Percentiles rank a stretch among this genome's conserved stretches.
Conservation (phyloP, 2,329 filamentous ascomycete genomes). For the Spiromastix sp. region DNA sequence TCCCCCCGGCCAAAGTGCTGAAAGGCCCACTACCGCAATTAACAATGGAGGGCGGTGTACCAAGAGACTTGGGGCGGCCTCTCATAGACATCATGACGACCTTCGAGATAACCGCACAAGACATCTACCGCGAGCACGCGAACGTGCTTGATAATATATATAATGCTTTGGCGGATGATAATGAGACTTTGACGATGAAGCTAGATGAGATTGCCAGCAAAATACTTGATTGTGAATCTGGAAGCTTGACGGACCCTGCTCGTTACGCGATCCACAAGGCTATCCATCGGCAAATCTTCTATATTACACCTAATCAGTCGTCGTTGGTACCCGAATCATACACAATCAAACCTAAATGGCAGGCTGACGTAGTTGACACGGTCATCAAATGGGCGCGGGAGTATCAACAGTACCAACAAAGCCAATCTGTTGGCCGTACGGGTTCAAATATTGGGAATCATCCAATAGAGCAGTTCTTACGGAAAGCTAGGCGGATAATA, state of each 20-base stretch:
- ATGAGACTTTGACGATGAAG: slow-evolving; percentile 22
- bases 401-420: slow-evolving; percentile 41
- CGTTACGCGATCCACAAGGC: slow-evolving; percentile 27
- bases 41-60: slow-evolving; percentile 32
- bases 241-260: slow-evolving; percentile 21
- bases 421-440: slow-evolving; percentile 21
- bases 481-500: slow-evolving; percentile 34
- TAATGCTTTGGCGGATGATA: slow-evolving; percentile 27
- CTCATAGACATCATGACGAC: slow-evolving; percentile 25
- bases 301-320: slow-evolving; percentile 24
- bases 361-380: slow-evolving; percentile 37
- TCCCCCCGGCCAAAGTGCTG: slow-evolving; percentile 32
- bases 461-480: slow-evolving; percentile 33
- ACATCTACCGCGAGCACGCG: slow-evolving; percentile 26
- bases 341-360: slow-evolving; percentile 42
- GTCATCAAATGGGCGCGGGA: slow-evolving; percentile 48
- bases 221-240: slow-evolving; percentile 20
- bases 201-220: slow-evolving; percentile 29
- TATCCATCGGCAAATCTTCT: slow-evolving; percentile 21
- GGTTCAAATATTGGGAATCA: slow-evolving; percentile 20
- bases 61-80: slow-evolving; percentile 25
- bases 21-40: slow-evolving; percentile 22
- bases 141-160: slow-evolving; percentile 27
- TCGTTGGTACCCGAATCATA: slow-evolving; percentile 28
- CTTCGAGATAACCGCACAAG: slow-evolving; percentile 24